Percentiles rank a stretch among this genome's conserved stretches.
phyloP scores from a whole-genome alignment of 2,329 filamentous ascomycete genomes.

The Alternaria brassicae region DNA sequence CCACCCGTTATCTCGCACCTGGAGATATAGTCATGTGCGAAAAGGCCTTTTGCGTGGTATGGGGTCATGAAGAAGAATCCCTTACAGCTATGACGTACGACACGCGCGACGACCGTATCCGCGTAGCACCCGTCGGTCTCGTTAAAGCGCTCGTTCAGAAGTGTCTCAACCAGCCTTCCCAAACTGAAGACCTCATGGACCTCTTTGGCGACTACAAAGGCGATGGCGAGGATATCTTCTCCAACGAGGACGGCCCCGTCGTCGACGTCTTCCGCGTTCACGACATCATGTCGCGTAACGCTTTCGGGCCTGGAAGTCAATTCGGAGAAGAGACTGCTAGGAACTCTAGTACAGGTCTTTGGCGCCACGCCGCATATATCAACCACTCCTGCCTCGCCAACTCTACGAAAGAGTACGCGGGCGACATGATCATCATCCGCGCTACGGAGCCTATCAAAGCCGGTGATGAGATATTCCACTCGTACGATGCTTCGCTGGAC shows the following conservation, averaged over 20 bases:
- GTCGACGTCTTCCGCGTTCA: conserved; percentile 60
- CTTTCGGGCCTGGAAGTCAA: conserved; percentile 50
- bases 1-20: conserved; percentile 55
- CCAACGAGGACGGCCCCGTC: conserved; percentile 50
- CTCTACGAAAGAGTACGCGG: conserved; percentile 49
- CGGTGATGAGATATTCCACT: conserved; percentile 35
- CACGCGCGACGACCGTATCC: conserved; percentile 46
- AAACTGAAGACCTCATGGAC: conserved; percentile 44
- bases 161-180: conserved; percentile 54
- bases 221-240: conserved; percentile 47
- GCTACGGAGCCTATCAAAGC: conserved; percentile 46
- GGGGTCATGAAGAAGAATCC: conserved; percentile 53
- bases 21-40: conserved; percentile 64
- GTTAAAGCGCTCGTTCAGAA: conserved; percentile 53
- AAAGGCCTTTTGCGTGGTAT: conserved; percentile 59
- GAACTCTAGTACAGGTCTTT: conserved; percentile 49
- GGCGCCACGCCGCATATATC: conserved; percentile 52
- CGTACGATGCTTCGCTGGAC: conserved; percentile 42
- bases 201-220: conserved; percentile 47
- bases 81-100: conserved; percentile 56
- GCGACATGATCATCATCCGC: conserved; percentile 51
- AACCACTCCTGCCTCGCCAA: conserved; percentile 58
- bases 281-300: conserved; percentile 55
- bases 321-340: conserved; percentile 32
- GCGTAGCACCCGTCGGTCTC: conserved; percentile 33